A percentile compares a stretch with the other conserved stretches of the same genome.
Evolutionary conservation across 805 yeast species (phyloP).

Genomic region (Dipodascus albidus): DNA sequence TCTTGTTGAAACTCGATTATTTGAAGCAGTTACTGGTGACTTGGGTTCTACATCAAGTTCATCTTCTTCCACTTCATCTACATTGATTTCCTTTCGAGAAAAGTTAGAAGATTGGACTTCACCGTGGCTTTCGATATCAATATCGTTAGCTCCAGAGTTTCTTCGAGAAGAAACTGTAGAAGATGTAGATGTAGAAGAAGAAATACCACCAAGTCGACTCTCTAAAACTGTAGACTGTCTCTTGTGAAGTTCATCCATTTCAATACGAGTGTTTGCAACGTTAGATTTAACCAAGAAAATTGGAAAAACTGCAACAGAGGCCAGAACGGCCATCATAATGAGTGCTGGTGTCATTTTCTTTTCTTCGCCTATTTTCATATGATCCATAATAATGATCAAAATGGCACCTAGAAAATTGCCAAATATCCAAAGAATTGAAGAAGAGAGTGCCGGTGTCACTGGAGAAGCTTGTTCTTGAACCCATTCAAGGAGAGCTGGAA

Average conservation of each 20-base stretch:
- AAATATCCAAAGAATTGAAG: slow-evolving; percentile 22
- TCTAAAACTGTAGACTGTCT: background rate
- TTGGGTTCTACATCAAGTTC: background rate
- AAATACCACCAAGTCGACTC: too few relatives aligned
- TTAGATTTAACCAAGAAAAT: slow-evolving; percentile 11
- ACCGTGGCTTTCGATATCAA: background rate
- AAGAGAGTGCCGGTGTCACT: slow-evolving; percentile 22
- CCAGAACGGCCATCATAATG: slow-evolving; percentile 24
- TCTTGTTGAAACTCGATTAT: too few relatives aligned
- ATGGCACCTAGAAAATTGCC: slow-evolving; percentile 25
- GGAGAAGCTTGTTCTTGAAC: slow-evolving; percentile 25
- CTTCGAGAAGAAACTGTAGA: background rate
- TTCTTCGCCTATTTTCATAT: slow-evolving; percentile 17
- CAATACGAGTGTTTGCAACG: background rate
- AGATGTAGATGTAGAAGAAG: too few relatives aligned
- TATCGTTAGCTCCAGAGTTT: background rate
- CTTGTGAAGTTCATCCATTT: background rate
- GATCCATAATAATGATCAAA: slow-evolving; percentile 24
- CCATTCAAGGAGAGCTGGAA: slow-evolving; percentile 24
- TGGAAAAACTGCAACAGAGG: slow-evolving; percentile 19
- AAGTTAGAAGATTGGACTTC: background rate
- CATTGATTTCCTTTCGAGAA: background rate
- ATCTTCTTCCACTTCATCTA: background rate
- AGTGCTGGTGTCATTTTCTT: slow-evolving; percentile 23
- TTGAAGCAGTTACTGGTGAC: background rate